phyloP scores from a whole-genome alignment of 108 stramenopile genomes.

The Stephanodiscus minutulus region DNA sequence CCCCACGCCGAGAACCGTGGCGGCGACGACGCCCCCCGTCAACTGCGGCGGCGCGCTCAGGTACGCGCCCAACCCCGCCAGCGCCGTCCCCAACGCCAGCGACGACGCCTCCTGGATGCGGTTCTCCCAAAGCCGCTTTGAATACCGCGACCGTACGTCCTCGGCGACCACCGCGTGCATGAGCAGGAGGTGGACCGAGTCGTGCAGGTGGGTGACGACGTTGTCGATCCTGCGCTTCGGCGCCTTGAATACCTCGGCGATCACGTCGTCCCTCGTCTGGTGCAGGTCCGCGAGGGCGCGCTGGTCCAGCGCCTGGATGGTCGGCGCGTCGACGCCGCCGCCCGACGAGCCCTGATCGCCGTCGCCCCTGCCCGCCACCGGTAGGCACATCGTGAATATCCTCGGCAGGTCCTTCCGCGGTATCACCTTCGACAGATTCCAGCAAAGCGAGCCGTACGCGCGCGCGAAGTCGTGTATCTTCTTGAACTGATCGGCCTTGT shows the following conservation, averaged over 20 bases:
- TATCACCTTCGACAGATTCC: slow-evolving; percentile 97
- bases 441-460: slow-evolving; percentile 98
- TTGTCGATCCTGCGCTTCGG: slow-evolving; percentile 98
- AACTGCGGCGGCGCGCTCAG: slow-evolving; percentile 49
- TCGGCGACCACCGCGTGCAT: slow-evolving; percentile 84
- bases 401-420: slow-evolving; percentile 96
- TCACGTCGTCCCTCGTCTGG: slow-evolving; percentile 89
- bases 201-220: slow-evolving; percentile 94
- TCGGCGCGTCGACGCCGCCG: slow-evolving; percentile 6
- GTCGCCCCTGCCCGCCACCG: slow-evolving; percentile 34
- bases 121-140: slow-evolving; percentile 55
- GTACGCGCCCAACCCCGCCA: slow-evolving; percentile 48
- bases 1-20: slow-evolving; percentile 67
- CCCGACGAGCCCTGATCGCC: slow-evolving; percentile 24
- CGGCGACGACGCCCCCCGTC: slow-evolving; percentile 69
- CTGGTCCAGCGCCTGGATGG: slow-evolving; percentile 46
- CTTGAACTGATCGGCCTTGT: slow-evolving; percentile 93
- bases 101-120: slow-evolving; percentile 53
- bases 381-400: slow-evolving; percentile 99
- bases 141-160: slow-evolving; percentile 54
- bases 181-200: slow-evolving; percentile 80
- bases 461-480: slow-evolving; percentile 99
- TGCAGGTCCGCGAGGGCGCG: slow-evolving; percentile 76
- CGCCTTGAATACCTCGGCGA: slow-evolving; percentile 93
- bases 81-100: slow-evolving; percentile 36